Evolutionary conservation across 1,284 basidiomycete species (phyloP), one percentile per base, ranked within the genome.

Genomic region (Apiotrichum akiyoshidainum): DNA sequence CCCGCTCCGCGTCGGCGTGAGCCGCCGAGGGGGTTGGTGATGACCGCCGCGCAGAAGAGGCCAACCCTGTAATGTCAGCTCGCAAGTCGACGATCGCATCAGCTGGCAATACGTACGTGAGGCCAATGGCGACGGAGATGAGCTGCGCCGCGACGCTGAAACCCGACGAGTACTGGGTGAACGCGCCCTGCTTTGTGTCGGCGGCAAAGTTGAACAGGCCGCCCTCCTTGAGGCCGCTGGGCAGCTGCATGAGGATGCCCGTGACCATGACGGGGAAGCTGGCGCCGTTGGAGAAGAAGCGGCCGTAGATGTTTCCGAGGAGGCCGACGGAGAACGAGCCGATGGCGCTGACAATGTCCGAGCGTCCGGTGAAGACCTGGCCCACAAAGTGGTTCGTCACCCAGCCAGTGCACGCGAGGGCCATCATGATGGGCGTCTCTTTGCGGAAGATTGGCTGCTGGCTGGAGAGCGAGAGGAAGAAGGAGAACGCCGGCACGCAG

Each of bases 171-270:
- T 84, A 76, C 83, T 81, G 80, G 39, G 50, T 17, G 9, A 14
- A n/a, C 8, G 61, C 59, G 6, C 52, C 56, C 21, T 61, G 55
- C 46, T 33, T 55, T 4, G 45, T 48, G 33, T 35, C 22, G 5
- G 33, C 46, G 17, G 54, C 47, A 41, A 49, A 49, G 35, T 60
- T 46, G 56, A 57, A 35, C 55, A 56, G 13, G 35, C 60, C 52
- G 55, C 53, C 35, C 46, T 48, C 47, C n/a, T 42, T 31, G 93
- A 82, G 55, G 90, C 59, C 92, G 13, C 88, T 89, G 0, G 90
- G 92, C 1, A 94, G 83, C 78, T 94, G 91, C 78, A 92, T 89
- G 17, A 93, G 80, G 57, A 93, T 89, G 49, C 89, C 89, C 0
- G 86, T 88, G 35, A 72, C 70, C 46, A 72, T 78, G 58, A 78